Evolutionary conservation across 306 rosid species (phyloP).

Genomic region (Dryas drummondii): DNA sequence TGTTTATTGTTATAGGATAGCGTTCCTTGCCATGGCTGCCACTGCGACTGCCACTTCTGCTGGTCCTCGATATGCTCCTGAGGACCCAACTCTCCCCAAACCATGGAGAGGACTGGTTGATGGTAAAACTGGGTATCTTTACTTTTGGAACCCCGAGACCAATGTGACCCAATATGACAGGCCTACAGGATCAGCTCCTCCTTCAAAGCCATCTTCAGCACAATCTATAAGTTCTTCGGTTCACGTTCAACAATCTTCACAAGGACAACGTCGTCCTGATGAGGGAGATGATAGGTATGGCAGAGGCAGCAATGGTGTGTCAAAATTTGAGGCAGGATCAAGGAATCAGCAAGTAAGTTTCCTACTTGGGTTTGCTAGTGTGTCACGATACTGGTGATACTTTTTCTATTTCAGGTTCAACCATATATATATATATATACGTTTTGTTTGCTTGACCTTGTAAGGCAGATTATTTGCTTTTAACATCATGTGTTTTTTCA

Average conservation of each 20-base stretch:
- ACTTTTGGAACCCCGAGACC: slow-evolving; percentile 99
- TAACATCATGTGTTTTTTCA: not conserved
- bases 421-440: not conserved
- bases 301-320: slow-evolving; percentile 52
- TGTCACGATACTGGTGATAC: not conserved
- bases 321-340: slow-evolving; percentile 51
- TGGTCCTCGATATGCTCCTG: slow-evolving; percentile 94
- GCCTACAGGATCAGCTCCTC: slow-evolving; percentile 53
- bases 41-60: slow-evolving; percentile 62
- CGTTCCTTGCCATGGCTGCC: slow-evolving; percentile 72
- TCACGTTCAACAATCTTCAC: slow-evolving; percentile 66
- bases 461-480: not conserved
- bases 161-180: slow-evolving; percentile 94
- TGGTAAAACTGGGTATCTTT: slow-evolving; percentile 96
- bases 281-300: slow-evolving; percentile 58
- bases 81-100: slow-evolving; percentile 90
- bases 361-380: slow-evolving; percentile 11
- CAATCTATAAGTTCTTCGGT: slow-evolving; percentile 70
- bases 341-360: slow-evolving; percentile 54
- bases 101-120: slow-evolving; percentile 98
- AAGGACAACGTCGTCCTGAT: slow-evolving; percentile 52
- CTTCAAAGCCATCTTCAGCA: slow-evolving; percentile 49
- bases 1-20: slow-evolving; percentile 29
- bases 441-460: not conserved
- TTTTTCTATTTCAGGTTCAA: not conserved